These are phyloP conservation scores for Penicillium sp. DNA, from an alignment of 2,329 filamentous ascomycete species.

Conservation along the genomic window DNA sequence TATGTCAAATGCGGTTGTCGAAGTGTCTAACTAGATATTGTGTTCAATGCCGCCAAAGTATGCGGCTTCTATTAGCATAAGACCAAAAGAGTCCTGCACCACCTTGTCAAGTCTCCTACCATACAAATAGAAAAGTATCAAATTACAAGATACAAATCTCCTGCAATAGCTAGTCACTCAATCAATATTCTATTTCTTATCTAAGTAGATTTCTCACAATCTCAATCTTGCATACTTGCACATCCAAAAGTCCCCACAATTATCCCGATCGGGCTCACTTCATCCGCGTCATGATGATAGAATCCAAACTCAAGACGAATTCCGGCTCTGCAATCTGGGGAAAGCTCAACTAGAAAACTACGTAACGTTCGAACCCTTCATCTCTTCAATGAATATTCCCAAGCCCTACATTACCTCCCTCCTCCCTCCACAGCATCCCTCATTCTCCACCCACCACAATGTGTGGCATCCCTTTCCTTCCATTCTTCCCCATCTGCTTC, in stretches of 20 bases:
- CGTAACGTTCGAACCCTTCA: background rate
- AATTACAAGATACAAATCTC: too few relatives aligned
- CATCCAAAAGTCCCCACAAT: background rate
- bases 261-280: constrained; percentile 15
- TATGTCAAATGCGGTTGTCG: too few relatives aligned
- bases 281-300: constrained; percentile 29
- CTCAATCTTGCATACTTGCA: background rate
- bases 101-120: too few relatives aligned
- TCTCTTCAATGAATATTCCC: background rate
- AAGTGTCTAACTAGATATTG: too few relatives aligned
- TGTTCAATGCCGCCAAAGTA: too few relatives aligned
- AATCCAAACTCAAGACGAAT: constrained; percentile 11
- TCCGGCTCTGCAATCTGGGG: constrained; percentile 2
- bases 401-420: background rate
- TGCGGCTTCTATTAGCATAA: too few relatives aligned
- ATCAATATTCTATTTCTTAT: background rate
- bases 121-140: too few relatives aligned
- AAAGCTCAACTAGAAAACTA: background rate
- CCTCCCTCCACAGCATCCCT: background rate
- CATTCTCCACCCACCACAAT: constrained; percentile 22
- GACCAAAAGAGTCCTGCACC: too few relatives aligned
- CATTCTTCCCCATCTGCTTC: constrained; percentile 55
- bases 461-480: constrained; percentile 44
- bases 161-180: too few relatives aligned
- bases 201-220: background rate